Conservation (phyloP, 352 stramenopile species). For the Phytophthora colocasiae region DNA sequence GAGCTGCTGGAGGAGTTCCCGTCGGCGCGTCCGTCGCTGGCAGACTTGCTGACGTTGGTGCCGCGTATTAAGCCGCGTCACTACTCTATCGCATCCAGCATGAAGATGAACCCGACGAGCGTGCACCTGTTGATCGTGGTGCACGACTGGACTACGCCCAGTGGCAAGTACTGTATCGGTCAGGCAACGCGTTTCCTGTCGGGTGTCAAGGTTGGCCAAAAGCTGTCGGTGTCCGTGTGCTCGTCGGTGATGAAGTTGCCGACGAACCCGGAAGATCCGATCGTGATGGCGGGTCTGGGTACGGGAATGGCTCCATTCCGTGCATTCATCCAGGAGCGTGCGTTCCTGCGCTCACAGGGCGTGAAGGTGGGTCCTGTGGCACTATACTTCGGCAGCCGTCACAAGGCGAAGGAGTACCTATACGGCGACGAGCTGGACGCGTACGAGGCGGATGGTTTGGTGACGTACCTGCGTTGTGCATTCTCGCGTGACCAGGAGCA, state of each 20-base stretch:
- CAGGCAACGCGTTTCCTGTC: constrained; percentile 74
- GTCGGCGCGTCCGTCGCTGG: constrained; percentile 69
- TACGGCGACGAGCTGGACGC: constrained; percentile 93
- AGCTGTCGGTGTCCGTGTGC: constrained; percentile 73
- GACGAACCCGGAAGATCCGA: constrained; percentile 67
- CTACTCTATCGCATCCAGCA: constrained; percentile 92
- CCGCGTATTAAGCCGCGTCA: constrained; percentile 89
- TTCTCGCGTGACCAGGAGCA: constrained; percentile 91
- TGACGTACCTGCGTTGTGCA: constrained; percentile 85
- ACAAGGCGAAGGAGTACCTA: constrained; percentile 94
- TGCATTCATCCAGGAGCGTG: constrained; percentile 91
- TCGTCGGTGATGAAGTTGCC: constrained; percentile 85
- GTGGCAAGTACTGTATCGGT: constrained; percentile 68
- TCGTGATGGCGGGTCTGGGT: constrained; percentile 89
- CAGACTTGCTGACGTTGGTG: constrained; percentile 73
- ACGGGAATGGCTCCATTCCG: constrained; percentile 92
- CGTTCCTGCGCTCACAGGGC: constrained; percentile 69
- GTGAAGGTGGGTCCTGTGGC: constrained; percentile 78
- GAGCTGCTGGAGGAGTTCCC: constrained; percentile 80
- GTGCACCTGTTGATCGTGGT: constrained; percentile 89
- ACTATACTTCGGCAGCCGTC: constrained; percentile 96
- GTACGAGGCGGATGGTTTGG: constrained; percentile 83
- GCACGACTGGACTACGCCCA: constrained; percentile 87
- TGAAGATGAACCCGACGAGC: constrained; percentile 84
- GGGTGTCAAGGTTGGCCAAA: constrained; percentile 50